Conservation (phyloP, 2,329 filamentous ascomycete species). For the Teratosphaeria gauchensis region DNA sequence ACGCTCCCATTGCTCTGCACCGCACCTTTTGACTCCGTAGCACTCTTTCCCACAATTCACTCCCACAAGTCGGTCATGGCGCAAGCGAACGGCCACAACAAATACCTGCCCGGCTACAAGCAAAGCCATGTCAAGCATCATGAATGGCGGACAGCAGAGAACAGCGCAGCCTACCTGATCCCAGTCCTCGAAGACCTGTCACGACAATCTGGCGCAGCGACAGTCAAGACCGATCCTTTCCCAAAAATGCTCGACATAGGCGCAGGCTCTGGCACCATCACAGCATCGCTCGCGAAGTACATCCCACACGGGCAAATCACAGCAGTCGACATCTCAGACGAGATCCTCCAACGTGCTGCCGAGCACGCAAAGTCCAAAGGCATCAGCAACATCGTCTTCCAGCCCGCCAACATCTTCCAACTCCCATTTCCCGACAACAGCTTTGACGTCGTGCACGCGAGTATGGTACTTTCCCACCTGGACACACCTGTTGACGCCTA, state of each 20-base stretch:
- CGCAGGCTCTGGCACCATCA: conserved; percentile 41
- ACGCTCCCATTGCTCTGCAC: neutral
- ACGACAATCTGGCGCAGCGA: neutral
- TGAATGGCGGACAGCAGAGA: conserved; percentile 35
- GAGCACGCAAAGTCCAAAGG: conserved; percentile 28
- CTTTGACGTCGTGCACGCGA: conserved; percentile 52
- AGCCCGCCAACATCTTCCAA: conserved; percentile 25
- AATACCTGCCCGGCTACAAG: conserved; percentile 35
- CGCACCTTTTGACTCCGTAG: neutral
- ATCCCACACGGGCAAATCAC: conserved; percentile 36
- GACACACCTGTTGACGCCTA: conserved; percentile 41
- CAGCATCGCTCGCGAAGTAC: conserved; percentile 33
- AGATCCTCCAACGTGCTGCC: conserved; percentile 33
- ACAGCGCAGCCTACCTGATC: conserved; percentile 29
- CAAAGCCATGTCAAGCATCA: conserved; percentile 34
- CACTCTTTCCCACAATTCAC: neutral
- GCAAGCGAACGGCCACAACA: conserved; percentile 1
- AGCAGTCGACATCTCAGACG: conserved; percentile 36
- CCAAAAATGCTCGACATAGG: conserved; percentile 38
- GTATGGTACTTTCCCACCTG: conserved; percentile 51
- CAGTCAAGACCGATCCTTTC: conserved; percentile 11
- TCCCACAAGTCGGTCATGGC: neutral
- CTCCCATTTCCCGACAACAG: conserved; percentile 34
- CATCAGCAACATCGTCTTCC: conserved; percentile 31
- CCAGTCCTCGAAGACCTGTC: conserved; percentile 17